These are phyloP conservation scores for Orbilia oligospora DNA, from an alignment of 2,329 filamentous ascomycete genomes.

Conservation along the genomic window DNA sequence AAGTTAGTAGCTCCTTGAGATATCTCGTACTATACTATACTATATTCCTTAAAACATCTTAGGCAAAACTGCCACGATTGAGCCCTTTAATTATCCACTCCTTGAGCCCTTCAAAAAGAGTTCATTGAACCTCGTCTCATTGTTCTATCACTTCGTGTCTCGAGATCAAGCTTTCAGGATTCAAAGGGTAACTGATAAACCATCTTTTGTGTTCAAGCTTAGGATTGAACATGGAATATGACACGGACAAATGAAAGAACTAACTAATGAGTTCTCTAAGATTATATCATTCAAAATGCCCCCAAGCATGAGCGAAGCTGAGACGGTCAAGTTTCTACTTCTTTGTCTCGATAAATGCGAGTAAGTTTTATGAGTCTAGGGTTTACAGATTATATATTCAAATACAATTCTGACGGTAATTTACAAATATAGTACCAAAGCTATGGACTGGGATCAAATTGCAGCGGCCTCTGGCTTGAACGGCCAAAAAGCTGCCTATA, in stretches of 20 bases:
- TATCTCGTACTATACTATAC: not conserved
- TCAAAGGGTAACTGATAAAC: too few relatives aligned
- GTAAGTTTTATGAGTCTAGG: conserved; percentile 28
- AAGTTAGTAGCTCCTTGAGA: not conserved
- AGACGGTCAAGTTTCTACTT: conserved; percentile 46
- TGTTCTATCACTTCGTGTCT: too few relatives aligned
- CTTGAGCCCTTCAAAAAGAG: not conserved
- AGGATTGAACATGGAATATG: too few relatives aligned
- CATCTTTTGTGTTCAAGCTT: too few relatives aligned
- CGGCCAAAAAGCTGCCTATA: conserved; percentile 55
- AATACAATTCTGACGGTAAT: conserved; percentile 3
- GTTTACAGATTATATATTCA: not conserved
- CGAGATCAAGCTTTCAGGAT: too few relatives aligned
- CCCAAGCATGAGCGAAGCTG: conserved; percentile 32
- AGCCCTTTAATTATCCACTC: not conserved
- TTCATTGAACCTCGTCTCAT: too few relatives aligned
- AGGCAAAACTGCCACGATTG: not conserved
- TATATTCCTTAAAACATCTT: not conserved
- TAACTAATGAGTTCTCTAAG: not conserved
- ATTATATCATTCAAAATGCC: conserved; percentile 30
- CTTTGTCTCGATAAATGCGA: conserved; percentile 58
- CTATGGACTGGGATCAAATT: conserved; percentile 47
- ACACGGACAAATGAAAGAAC: not conserved
- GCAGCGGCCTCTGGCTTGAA: conserved; percentile 31
- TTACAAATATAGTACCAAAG: conserved; percentile 35